A percentile compares a stretch with the other conserved stretches of the same genome.
These are phyloP conservation scores for Xylariales sp. DNA, from an alignment of 2,329 filamentous ascomycete genomes.

Conservation along the genomic window DNA sequence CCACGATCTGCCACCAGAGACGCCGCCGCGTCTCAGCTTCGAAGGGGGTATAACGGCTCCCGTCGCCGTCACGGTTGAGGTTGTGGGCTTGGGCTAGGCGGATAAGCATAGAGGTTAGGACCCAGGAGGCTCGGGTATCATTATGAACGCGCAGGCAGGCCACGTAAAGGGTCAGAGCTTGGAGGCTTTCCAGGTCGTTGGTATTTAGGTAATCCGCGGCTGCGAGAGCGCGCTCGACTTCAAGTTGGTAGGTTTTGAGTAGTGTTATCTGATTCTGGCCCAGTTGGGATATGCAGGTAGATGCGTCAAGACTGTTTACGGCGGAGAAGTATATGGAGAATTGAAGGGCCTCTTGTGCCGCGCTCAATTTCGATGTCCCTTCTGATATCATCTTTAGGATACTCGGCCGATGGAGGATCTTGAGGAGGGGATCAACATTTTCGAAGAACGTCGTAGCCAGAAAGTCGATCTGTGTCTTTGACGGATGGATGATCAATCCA, in stretches of 20 bases:
- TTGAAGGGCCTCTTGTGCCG: constrained; percentile 30
- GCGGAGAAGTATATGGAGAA: constrained; percentile 41
- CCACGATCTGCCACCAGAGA: constrained; percentile 58
- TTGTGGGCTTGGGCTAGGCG: constrained; percentile 39
- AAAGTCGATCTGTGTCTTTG: constrained; percentile 31
- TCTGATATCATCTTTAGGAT: constrained; percentile 17
- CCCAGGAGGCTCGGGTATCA: constrained; percentile 37
- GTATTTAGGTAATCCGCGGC: constrained; percentile 39
- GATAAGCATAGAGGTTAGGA: constrained; percentile 34
- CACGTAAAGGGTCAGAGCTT: constrained; percentile 38
- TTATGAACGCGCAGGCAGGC: constrained; percentile 33
- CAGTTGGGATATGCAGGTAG: constrained; percentile 26
- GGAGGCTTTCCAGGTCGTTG: constrained; percentile 33
- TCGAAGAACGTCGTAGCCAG: constrained; percentile 32
- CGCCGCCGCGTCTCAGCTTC: constrained; percentile 56
- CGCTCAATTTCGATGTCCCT: constrained; percentile 14
- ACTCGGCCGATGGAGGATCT: constrained; percentile 40
- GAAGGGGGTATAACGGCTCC: constrained; percentile 37
- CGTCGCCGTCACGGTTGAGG: constrained; percentile 38
- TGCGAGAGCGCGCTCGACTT: constrained; percentile 33
- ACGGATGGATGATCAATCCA: constrained; percentile 27
- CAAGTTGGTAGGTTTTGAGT: constrained; percentile 25
- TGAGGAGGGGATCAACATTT: constrained; percentile 40
- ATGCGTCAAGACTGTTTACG: constrained; percentile 28
- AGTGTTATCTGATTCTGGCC: constrained; percentile 31